These are phyloP conservation scores for Primulina tabacum DNA, from an alignment of 257 asterid species.

Conservation along the genomic window DNA sequence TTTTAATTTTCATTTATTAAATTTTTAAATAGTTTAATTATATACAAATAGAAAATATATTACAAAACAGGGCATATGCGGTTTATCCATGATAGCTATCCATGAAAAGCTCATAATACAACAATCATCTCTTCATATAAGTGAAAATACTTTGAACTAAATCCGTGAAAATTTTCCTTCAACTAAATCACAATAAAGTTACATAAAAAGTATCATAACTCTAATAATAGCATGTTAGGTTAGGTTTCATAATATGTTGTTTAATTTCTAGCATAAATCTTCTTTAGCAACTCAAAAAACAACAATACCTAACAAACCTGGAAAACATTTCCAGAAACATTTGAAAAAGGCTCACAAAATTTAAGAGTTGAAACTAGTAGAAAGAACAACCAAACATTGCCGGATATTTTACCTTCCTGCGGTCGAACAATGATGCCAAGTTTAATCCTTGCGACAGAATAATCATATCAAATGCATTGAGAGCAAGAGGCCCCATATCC, in stretches of 20 bases:
- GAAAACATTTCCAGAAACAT: neutral
- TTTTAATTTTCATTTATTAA: too few relatives aligned
- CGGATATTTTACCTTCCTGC: constrained; percentile 58
- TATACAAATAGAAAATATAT: too few relatives aligned
- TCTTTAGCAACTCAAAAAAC: neutral
- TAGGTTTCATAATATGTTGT: neutral
- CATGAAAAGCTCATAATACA: neutral
- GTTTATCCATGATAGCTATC: neutral
- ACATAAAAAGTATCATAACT: too few relatives aligned
- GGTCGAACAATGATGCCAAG: constrained; percentile 80
- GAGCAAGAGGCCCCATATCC: constrained; percentile 75
- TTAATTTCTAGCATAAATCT: neutral
- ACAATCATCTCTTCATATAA: neutral
- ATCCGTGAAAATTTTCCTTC: too few relatives aligned
- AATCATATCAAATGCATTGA: constrained; percentile 94
- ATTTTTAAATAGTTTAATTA: too few relatives aligned
- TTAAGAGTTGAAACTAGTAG: neutral
- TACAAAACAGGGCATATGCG: too few relatives aligned
- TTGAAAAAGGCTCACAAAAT: neutral
- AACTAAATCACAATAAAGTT: too few relatives aligned
- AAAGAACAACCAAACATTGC: neutral
- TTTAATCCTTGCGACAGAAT: constrained; percentile 93
- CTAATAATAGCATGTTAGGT: too few relatives aligned
- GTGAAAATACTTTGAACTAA: too few relatives aligned
- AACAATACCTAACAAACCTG: neutral